Percentiles rank a stretch among this genome's conserved stretches.
These are phyloP conservation scores for Colletotrichum limetticola DNA, from an alignment of 2,329 filamentous ascomycete genomes.

Conservation along the genomic window DNA sequence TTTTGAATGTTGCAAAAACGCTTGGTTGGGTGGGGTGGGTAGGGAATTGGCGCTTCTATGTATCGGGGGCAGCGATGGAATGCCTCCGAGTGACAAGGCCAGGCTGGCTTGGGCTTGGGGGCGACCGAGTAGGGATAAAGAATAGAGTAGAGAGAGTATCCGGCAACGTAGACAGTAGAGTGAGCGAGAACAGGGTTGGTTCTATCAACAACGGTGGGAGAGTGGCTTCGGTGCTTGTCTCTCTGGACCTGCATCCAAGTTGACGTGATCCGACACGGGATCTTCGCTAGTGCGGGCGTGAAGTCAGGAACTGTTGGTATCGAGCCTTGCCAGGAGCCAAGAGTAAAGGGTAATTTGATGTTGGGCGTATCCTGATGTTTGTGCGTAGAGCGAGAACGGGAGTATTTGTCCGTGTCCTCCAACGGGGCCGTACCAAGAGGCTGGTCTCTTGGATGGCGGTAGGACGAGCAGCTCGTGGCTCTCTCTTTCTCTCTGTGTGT, in stretches of 20 bases:
- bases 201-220: constrained; percentile 17
- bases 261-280: constrained; percentile 37
- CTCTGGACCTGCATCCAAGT: constrained; percentile 37
- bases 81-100: constrained; percentile 25
- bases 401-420: constrained; percentile 16
- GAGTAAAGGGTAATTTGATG: background rate
- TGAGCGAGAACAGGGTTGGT: constrained; percentile 13
- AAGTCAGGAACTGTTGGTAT: constrained; percentile 26
- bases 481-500: background rate
- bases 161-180: no score
- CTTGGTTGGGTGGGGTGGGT: no score
- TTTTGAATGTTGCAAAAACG: no score
- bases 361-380: background rate
- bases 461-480: constrained; percentile 18
- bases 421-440: constrained; percentile 6
- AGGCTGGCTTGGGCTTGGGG: constrained; percentile 25
- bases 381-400: background rate
- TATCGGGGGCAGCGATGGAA: constrained; percentile 26
- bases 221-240: constrained; percentile 33
- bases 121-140: no score
- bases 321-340: constrained; percentile 23
- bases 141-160: no score
- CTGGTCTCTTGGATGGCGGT: constrained; percentile 12
- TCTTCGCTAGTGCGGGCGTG: constrained; percentile 40
- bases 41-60: constrained; percentile 23